These are phyloP conservation scores for Spatholobus suberectus DNA, from an alignment of 306 rosid genomes.

Conservation along the genomic window DNA sequence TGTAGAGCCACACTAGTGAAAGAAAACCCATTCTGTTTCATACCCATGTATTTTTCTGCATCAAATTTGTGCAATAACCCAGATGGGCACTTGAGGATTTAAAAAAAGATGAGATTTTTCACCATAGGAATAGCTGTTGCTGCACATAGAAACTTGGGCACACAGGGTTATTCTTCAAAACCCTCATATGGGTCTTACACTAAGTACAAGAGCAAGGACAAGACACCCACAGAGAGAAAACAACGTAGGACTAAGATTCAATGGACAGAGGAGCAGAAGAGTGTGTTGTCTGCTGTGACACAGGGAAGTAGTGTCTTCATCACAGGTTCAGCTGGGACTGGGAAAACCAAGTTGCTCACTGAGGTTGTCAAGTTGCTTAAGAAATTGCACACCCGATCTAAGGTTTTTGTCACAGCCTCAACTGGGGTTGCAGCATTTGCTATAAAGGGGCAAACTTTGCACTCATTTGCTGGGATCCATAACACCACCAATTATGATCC, in stretches of 20 bases:
- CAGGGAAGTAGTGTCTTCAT: conserved; percentile 56
- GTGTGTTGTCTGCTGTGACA: conserved; percentile 46
- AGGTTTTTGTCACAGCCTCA: conserved; percentile 59
- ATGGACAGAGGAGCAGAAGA: conserved; percentile 60
- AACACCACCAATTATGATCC: neutral
- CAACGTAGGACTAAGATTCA: conserved; percentile 14
- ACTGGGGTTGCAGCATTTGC: conserved; percentile 69
- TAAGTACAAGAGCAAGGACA: conserved; percentile 11
- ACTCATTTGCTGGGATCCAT: conserved; percentile 56
- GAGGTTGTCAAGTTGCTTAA: conserved; percentile 44
- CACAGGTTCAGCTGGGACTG: conserved; percentile 67
- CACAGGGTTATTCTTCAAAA: conserved; percentile 37
- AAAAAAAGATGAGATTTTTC: conserved; percentile 31
- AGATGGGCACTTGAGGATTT: conserved; percentile 22
- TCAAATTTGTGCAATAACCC: conserved; percentile 10
- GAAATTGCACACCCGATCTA: conserved; percentile 42
- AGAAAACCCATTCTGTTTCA: neutral
- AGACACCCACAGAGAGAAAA: neutral
- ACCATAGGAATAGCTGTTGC: conserved; percentile 7
- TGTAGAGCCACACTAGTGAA: neutral
- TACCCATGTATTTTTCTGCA: neutral
- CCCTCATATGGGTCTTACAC: neutral
- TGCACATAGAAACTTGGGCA: conserved; percentile 12
- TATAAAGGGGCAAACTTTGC: conserved; percentile 61
- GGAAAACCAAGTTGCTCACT: conserved; percentile 51